Evolutionary conservation across 306 rosid genomes (phyloP).

Genomic region (Astragalus glycyphyllos): DNA sequence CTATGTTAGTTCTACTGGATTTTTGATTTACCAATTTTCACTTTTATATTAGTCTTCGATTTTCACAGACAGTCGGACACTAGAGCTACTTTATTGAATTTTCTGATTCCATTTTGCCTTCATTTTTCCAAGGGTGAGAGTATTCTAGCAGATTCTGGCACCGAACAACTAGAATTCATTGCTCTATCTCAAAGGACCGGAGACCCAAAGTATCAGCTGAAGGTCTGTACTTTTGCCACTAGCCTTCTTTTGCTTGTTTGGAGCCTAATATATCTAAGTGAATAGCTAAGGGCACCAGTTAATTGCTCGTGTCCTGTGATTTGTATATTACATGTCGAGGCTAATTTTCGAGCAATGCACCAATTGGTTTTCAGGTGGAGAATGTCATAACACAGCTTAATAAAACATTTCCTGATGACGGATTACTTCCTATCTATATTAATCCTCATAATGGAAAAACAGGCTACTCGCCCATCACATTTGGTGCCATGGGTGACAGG

Average conservation of each 20-base stretch:
- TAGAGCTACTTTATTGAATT: constrained; percentile 28
- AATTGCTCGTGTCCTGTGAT: constrained; percentile 33
- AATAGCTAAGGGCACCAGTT: neutral
- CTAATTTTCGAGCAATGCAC: constrained; percentile 39
- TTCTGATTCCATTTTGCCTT: constrained; percentile 42
- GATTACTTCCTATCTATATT: constrained; percentile 92
- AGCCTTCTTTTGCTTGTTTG: constrained; percentile 1
- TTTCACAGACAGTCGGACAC: neutral
- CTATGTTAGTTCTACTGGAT: constrained; percentile 8
- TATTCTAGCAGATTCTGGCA: constrained; percentile 93
- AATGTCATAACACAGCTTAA: constrained; percentile 70
- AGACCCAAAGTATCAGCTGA: constrained; percentile 88
- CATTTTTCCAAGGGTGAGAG: constrained; percentile 79
- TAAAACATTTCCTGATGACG: constrained; percentile 88
- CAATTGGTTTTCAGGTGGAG: constrained; percentile 80
- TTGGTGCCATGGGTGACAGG: constrained; percentile 99
- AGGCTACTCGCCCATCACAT: constrained; percentile 72
- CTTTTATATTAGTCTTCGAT: constrained; percentile 27
- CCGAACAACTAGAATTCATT: constrained; percentile 98
- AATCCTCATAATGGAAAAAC: constrained; percentile 72
- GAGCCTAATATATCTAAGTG: constrained; percentile 24
- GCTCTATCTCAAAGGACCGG: constrained; percentile 98
- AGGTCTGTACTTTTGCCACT: constrained; percentile 52
- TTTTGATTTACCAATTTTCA: constrained; percentile 29
- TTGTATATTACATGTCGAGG: constrained; percentile 12